Conservation (phyloP, 176 grass and related monocot species). For the Bromus sterilis region DNA sequence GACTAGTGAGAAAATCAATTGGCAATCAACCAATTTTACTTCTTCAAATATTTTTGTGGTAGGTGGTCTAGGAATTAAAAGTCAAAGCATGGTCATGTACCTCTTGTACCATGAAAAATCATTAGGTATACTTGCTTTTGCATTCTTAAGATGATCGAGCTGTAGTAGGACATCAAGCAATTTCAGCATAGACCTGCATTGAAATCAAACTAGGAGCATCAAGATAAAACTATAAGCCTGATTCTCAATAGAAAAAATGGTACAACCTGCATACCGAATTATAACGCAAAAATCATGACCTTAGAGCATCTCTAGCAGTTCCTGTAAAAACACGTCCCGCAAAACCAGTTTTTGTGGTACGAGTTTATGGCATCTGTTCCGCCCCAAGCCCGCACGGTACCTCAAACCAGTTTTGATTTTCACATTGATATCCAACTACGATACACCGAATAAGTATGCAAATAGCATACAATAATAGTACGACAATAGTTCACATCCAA, state of each 20-base stretch:
- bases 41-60: background rate
- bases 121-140: slow-evolving; percentile 99
- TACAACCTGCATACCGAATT: background rate
- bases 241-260: slow-evolving; percentile 6
- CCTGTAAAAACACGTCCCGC: no score
- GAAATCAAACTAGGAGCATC: slow-evolving; percentile 16
- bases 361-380: no score
- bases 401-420: no score
- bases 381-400: no score
- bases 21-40: background rate
- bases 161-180: slow-evolving; percentile 93
- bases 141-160: slow-evolving; percentile 99
- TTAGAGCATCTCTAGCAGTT: no score
- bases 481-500: no score
- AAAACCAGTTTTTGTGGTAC: no score
- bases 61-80: slow-evolving; percentile 8
- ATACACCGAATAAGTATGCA: no score
- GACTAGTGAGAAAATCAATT: slow-evolving; percentile 11
- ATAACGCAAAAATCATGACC: background rate
- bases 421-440: no score
- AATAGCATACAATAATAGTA: no score
- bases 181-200: slow-evolving; percentile 90
- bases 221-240: slow-evolving; percentile 7
- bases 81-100: slow-evolving; percentile 35
- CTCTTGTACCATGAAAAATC: slow-evolving; percentile 99